Base-by-base conservation (phyloP, 306 rosid genomes). In the Sicyos edulis region DNA sequence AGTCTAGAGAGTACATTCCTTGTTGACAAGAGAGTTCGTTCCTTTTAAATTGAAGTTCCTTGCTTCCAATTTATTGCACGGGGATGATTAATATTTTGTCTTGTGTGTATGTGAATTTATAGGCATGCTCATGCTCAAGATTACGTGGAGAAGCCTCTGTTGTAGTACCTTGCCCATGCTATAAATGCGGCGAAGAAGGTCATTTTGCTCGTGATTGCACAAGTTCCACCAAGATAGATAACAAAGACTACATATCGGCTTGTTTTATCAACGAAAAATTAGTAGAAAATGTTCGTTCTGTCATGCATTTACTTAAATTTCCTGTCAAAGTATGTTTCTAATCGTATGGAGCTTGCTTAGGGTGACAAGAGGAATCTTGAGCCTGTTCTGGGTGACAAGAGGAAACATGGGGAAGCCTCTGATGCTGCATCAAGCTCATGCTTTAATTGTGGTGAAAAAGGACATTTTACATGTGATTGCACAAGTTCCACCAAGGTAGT, bases 381-480 rank as follows among this genome's bases (percentile, higher is more conserved):
- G 45, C 9, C 6, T 40, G 45, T 9, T 40, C 1, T 5, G 45
- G 45, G 45, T 7, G 45, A 40, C 45, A 86, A 80, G 85, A 84
- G 17, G 54, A 50, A 50, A 13, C 54, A 3, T 14, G 62, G 21
- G 71, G 98, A 88, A 76, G 50, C 80, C 42, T 64, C 70, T 73
- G 85, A 63, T 77, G 77, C 81, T 24, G 80, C 78, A 45, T 66
- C 86, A 0, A 88, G 83, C 78, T 83, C 85, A 51, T 93, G 98
- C 82, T 90, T 26, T 71, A 88, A 60, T 77, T 93, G 98, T 72
- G 89, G 90, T 54, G 95, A 86, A 78, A 88, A 20, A 73, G 98
- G 98, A 72, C 97, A 93, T 87, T 83, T 90, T 78, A 95, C 98
- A 19, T 84, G 97, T 55, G 97, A 89, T 76, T 92, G 97, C 82